Evolutionary conservation across 2,329 filamentous ascomycete species (phyloP), one percentile per base, ranked within the genome.

Genomic region (Ophiostoma quercus): DNA sequence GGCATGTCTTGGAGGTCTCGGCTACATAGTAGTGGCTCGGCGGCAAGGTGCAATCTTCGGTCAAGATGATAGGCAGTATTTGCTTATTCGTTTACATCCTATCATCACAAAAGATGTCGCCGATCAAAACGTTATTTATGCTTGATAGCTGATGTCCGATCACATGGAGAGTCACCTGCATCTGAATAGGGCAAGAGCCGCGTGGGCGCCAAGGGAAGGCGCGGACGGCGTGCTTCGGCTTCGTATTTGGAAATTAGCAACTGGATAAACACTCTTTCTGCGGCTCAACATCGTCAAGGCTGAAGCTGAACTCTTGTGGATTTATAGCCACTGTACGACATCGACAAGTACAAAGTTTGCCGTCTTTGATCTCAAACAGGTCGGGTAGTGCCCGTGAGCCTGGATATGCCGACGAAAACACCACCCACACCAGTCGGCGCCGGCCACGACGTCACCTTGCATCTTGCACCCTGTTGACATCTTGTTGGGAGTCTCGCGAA

Each of bases 1-100:
- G 62, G 47, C 51, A 47, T 29, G 47, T 66, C 67, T 68, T 68
- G 67, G 22, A 29, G 16, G 63, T 34, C 47, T 67, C 63, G 43
- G 63, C 47, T 69, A 34, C 34, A 34, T 34, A 8, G 34, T 34
- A 67, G 68, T 43, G 68, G 39, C 68, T 69, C 22, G 68, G 68
- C 68, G 29, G 25, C 9, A 25, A 39, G 32, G 6, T 22, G n/a
- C n/a, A 16, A 29, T 67, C 43, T 4, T 67, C 22, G 16, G 54
- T 60, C 54, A n/a, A 5, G 32, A 3, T 39, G 60, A 63, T 63
- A 62, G 51, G n/a, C 22, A 25, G 2, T 41, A 12, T 41, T 41
- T 41, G 11, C 14, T 41, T 41, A 12, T 14, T 57, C 5, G 16
- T 16, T 47, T 47, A 16, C 43, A 47, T 47, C 43, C 51, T 25